These are phyloP conservation scores for Rhodocollybia butyracea DNA, from an alignment of 768 basidiomycete genomes.

Conservation along the genomic window DNA sequence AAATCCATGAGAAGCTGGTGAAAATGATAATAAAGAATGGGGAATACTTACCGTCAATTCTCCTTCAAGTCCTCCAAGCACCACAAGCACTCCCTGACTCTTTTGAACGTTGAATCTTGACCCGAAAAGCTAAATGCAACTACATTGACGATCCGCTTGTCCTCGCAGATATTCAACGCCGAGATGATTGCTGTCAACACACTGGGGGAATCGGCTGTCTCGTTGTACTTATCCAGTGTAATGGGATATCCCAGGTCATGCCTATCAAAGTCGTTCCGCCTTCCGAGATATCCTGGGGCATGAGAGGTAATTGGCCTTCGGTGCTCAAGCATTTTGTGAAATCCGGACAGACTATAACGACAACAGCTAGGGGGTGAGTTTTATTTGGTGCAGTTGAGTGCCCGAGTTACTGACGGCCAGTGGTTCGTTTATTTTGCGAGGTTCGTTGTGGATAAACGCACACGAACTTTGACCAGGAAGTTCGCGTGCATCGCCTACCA, in stretches of 20 bases:
- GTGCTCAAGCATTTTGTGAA: slow-evolving; percentile 72
- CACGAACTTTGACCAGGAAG: slow-evolving; percentile 11
- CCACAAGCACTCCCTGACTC: too few species aligned
- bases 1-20: too few species aligned
- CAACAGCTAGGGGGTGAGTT: slow-evolving; percentile 71
- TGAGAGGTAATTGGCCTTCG: slow-evolving; percentile 67
- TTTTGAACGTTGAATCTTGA: too few species aligned
- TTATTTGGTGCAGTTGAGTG: neutral
- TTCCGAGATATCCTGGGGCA: slow-evolving; percentile 72
- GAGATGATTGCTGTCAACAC: slow-evolving; percentile 75
- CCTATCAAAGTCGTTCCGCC: slow-evolving; percentile 84
- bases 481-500: too few species aligned
- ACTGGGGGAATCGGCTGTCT: slow-evolving; percentile 75
- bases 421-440: too few species aligned
- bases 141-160: slow-evolving; percentile 78
- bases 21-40: too few species aligned
- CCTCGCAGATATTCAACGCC: slow-evolving; percentile 69
- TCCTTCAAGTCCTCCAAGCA: too few species aligned
- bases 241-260: slow-evolving; percentile 76
- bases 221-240: slow-evolving; percentile 75
- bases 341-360: slow-evolving; percentile 77
- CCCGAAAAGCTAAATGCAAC: slow-evolving; percentile 68
- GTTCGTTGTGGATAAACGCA: slow-evolving; percentile 42
- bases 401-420: slow-evolving; percentile 11
- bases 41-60: too few species aligned